Evolutionary conservation across 2,329 filamentous ascomycete species (phyloP).

Genomic region (Dryadomyces sulphureus): DNA sequence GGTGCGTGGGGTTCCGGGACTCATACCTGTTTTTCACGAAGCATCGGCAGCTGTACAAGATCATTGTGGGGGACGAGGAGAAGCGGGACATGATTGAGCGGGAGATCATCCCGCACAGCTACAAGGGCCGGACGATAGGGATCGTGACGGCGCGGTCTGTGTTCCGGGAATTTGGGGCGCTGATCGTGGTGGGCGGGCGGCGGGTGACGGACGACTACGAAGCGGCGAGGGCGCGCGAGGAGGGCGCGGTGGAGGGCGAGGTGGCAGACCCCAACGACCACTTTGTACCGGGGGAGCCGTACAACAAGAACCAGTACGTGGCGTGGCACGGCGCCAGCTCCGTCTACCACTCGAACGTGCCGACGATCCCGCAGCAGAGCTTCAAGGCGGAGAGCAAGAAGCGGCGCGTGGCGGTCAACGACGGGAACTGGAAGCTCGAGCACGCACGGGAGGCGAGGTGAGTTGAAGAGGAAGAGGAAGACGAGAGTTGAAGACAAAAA

Average conservation of each 20-base stretch:
- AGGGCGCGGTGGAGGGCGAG: conserved; percentile 75
- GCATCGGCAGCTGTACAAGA: conserved; percentile 91
- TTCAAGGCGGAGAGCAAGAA: conserved; percentile 73
- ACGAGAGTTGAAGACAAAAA: not conserved
- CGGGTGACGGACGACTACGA: conserved; percentile 84
- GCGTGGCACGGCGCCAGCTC: conserved; percentile 96
- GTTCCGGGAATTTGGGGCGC: conserved; percentile 88
- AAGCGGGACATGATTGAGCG: conserved; percentile 93
- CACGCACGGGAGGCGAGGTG: conserved; percentile 86
- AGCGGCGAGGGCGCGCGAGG: conserved; percentile 55
- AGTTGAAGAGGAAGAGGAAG: conserved; percentile 14
- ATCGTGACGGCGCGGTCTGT: conserved; percentile 94
- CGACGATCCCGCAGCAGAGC: conserved; percentile 58
- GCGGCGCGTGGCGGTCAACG: conserved; percentile 74
- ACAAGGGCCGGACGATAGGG: conserved; percentile 94
- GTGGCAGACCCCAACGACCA: conserved; percentile 80
- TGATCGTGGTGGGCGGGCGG: conserved; percentile 83
- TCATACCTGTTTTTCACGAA: conserved; percentile 99
- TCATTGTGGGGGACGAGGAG: conserved; percentile 94
- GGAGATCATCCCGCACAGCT: conserved; percentile 91
- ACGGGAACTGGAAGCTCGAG: conserved; percentile 92
- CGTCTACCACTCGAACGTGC: conserved; percentile 77
- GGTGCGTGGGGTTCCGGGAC: conserved; percentile 93
- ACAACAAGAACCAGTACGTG: conserved; percentile 98
- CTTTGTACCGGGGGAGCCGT: conserved; percentile 64